Conservation (phyloP, 345 rosid genomes). For the Eucalyptus marginata region DNA sequence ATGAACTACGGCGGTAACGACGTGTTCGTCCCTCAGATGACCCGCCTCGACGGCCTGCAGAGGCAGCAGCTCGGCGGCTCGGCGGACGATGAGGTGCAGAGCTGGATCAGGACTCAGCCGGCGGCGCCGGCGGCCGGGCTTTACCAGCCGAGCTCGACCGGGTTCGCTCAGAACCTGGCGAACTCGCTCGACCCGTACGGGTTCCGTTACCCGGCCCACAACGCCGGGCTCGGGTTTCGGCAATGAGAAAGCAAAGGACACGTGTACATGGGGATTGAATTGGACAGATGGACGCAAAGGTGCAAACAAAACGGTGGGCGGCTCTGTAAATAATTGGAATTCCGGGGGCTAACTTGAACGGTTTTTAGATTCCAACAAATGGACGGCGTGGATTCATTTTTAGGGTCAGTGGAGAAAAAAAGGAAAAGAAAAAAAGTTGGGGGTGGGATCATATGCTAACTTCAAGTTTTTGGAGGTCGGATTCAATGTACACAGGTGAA, state of each 20-base stretch:
- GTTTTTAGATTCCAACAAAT: not conserved
- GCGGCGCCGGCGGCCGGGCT: rapidly evolving
- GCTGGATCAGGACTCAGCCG: conserved; percentile 32
- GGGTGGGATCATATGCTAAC: not conserved
- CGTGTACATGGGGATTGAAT: not conserved
- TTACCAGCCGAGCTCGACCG: conserved; percentile 13
- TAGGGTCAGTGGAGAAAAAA: not conserved
- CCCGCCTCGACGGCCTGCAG: not conserved
- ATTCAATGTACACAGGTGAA: not conserved
- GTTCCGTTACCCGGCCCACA: conserved; percentile 36
- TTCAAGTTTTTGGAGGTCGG: not conserved
- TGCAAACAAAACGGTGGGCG: not conserved
- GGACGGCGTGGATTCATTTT: not conserved
- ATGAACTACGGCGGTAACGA: conserved; percentile 10
- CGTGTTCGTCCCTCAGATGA: conserved; percentile 16
- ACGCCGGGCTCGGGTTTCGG: conserved; percentile 40
- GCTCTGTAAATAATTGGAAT: conserved; percentile 26
- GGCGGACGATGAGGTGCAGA: conserved; percentile 58
- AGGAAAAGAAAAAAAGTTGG: not conserved
- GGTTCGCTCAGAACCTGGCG: conserved; percentile 18
- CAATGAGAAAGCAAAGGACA: not conserved
- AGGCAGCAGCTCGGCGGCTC: not conserved
- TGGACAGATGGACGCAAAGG: not conserved
- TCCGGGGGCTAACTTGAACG: conserved; percentile 5
- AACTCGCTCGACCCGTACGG: conserved; percentile 45